Base-by-base conservation (phyloP, 768 basidiomycete species). In the Mycena filopes region DNA sequence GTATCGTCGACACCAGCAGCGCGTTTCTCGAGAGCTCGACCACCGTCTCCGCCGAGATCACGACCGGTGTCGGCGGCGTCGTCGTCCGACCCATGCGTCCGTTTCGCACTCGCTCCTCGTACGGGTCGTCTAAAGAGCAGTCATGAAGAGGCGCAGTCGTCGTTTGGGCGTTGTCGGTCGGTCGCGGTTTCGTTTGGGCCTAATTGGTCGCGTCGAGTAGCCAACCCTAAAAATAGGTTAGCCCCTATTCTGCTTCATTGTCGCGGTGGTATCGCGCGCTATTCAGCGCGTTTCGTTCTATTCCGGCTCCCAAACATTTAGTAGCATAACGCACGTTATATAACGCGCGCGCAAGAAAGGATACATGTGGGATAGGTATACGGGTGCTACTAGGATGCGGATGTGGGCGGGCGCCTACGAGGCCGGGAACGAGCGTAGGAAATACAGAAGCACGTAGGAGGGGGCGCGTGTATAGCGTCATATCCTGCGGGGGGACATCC, bases 1-100 rank as follows among this genome's bases (percentile, higher is more conserved):
- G 38, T 15, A 55, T 36, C 16, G 60, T 36, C 16, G 56, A 51
- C 15, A 66, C 48, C 4, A 66, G 46, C 4, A 66, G 46, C 36
- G 60, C 43, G 55, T 3, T 23, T 36, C 53, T 61, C 8, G 65
- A 48, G 23, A 66, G 60, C 8, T 62, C 55, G 42, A 56, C 60
- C 10, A 66, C 60, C 25, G 60, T 61, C 33, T 66, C 20, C 25
- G 47, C 31, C 25, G 59, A 45, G 41, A 66, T 23, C 25, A 40
- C 31, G 31, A 66, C 53, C 25, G 41, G 43, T 21, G 26, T 9
- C 47, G 47, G 41, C 23, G 41, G 43, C 23, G 26, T 9, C 47
- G 47, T 29, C 23, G 54, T 42, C 3, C 36, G 64, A n/a, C 50
- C 51, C 57, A 59, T 60, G 16, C 57, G 29, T 26, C 33, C 57